A percentile compares a stretch with the other conserved stretches of the same genome.
Evolutionary conservation across 495 filamentous ascomycete species (phyloP).

Genomic region (Aspergillus mulundensis): DNA sequence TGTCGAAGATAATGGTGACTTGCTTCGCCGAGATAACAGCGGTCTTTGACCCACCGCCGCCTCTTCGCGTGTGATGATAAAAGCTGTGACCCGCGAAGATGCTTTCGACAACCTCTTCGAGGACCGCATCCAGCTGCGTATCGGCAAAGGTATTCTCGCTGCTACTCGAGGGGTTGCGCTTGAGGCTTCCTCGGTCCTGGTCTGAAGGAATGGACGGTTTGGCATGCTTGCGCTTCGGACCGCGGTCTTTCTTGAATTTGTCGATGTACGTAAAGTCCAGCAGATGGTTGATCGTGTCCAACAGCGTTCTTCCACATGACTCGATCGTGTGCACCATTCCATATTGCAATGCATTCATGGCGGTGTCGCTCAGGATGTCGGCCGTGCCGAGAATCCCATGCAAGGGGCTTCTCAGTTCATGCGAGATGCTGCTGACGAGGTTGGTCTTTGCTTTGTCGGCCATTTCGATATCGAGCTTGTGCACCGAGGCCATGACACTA

Average conservation of each 20-base stretch:
- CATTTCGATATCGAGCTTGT: conserved; percentile 45
- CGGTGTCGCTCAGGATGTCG: conserved; percentile 57
- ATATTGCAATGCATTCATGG: conserved; percentile 50
- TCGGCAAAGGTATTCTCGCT: conserved; percentile 1
- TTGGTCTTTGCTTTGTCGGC: conserved; percentile 57
- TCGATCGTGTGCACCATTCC: conserved; percentile 62
- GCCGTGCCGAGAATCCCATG: conserved; percentile 61
- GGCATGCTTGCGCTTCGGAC: background rate
- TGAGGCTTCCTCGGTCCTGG: background rate
- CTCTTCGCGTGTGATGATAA: conserved; percentile 21
- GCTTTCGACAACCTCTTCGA: conserved; percentile 57
- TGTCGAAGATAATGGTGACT: conserved; percentile 53
- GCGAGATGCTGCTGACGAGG: conserved; percentile 65
- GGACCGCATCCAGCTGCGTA: conserved; percentile 41
- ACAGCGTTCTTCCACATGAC: conserved; percentile 59
- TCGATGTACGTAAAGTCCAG: conserved; percentile 48
- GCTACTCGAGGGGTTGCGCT: background rate
- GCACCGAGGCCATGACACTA: conserved; percentile 59
- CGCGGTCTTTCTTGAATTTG: conserved; percentile 14
- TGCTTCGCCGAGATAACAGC: background rate
- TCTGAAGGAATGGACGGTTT: background rate
- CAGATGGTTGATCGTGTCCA: conserved; percentile 68
- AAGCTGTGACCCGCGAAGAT: conserved; percentile 50
- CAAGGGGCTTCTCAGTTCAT: conserved; percentile 65
- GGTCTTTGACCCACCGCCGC: background rate